Evolutionary conservation across 2,329 filamentous ascomycete genomes (phyloP), one percentile per base, ranked within the genome.

Genomic region (Cercospora berteroae): DNA sequence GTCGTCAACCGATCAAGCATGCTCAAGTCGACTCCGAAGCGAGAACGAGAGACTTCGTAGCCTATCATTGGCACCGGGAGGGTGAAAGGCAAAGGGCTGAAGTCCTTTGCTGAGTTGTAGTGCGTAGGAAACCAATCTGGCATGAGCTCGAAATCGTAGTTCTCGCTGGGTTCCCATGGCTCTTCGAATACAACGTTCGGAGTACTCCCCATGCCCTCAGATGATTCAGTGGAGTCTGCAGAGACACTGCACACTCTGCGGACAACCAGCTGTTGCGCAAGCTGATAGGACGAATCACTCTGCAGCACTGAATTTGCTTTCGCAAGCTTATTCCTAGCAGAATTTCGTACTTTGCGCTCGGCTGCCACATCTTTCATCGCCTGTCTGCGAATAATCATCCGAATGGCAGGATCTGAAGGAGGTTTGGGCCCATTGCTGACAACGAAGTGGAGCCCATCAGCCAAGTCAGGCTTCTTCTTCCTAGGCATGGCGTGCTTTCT

Each of bases 281-380:
- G 33, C 33, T 36, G 33, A 5, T 36, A 1, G 7, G 13, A 2
- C 33, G 5, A 2, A 36, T 13, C 5, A 6, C 12, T 36, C 13
- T 16, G 5, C 33, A 3, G 13, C 33, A 36, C 13, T 5, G 13
- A 10, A 36, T 5, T 2, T 5, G 4, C 16, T 12, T 13, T 29
- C 16, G 16, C 52, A 2, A 16, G 13, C 25, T 57, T 71, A 65
- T 71, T 73, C 36, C 77, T 67, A 4, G 20, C 50, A 27, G 33
- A 1, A 16, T 61, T 61, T 3, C 16, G 2, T 3, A 18, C 39
- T 7, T 36, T 63, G 13, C 64, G 27, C 23, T 76, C 76, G 29
- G 76, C 71, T 27, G 74, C 78, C 4, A 77, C 76, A 65, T 78
- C 79, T 63, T 75, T 77, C 79, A 80, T 81, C 12, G 79, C 79